phyloP scores from a whole-genome alignment of 2,329 filamentous ascomycete genomes.

The Pseudogymnoascus sp. region DNA sequence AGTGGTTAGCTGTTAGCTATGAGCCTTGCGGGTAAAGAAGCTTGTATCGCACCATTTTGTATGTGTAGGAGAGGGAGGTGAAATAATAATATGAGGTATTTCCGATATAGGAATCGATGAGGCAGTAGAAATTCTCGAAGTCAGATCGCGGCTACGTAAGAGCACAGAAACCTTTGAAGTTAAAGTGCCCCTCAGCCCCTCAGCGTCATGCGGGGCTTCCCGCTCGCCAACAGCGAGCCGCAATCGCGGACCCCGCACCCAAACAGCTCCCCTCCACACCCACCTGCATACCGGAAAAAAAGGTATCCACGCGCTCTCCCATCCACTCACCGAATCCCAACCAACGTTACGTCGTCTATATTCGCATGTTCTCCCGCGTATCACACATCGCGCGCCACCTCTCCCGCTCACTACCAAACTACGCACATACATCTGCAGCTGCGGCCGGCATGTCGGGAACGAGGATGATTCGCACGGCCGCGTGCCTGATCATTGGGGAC shows the following conservation, averaged over 20 bases:
- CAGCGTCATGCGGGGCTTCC: not conserved
- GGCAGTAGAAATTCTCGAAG: not conserved
- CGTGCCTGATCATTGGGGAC: constrained; percentile 92
- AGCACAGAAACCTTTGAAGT: not conserved
- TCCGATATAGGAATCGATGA: not conserved
- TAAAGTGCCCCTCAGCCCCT: not conserved
- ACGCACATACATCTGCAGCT: constrained; percentile 36
- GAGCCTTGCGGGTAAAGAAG: not conserved
- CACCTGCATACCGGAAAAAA: not conserved
- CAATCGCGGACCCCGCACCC: not conserved
- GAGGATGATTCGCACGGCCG: constrained; percentile 76
- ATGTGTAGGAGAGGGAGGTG: not conserved
- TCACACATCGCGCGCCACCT: constrained; percentile 68
- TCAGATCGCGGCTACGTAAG: not conserved
- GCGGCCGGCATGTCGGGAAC: constrained; percentile 23
- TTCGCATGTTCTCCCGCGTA: constrained; percentile 65
- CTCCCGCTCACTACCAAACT: constrained; percentile 51
- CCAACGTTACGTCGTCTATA: not conserved
- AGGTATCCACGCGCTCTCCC: not conserved
- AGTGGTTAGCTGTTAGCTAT: not conserved
- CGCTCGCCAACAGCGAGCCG: not conserved
- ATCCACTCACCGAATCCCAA: not conserved
- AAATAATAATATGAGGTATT: not conserved
- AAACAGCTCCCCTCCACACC: not conserved
- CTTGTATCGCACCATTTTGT: not conserved